Evolutionary conservation across 2,329 filamentous ascomycete genomes (phyloP), one percentile per base, ranked within the genome.

Genomic region (Hyphodiscus sp.): DNA sequence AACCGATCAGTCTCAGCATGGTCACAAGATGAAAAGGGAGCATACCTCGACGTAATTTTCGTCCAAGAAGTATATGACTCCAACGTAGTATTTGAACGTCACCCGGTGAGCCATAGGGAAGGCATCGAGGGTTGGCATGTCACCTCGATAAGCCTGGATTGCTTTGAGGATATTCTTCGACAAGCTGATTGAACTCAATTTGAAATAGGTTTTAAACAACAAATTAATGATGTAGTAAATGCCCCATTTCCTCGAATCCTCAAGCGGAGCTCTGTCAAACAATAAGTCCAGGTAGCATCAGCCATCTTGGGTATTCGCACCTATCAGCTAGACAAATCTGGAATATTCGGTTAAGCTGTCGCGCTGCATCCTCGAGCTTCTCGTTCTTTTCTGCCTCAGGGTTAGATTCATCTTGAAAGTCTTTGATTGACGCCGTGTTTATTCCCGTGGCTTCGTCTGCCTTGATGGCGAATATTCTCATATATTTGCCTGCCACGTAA

Each of bases 201-300:
- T 95, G 76, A 99, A 99, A 70, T 97, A 96, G 1, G 91, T 97
- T 73, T 97, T 97, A 81, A 99, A 99, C 15, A 96, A 77, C 8
- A 99, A 79, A 67, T 96, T 97, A 66, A 91, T 90, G 60, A 92
- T 86, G 69, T 91, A 91, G 74, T 99, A 99, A 47, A 96, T 88
- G 7, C 90, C 95, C 94, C 94, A 99, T 80, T 97, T 99, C 51
- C 94, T 84, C 9, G 92, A 96, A 64, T 95, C 87, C 65, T 91
- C 84, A 45, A 96, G 75, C 15, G 87, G 84, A 56, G 88, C 87
- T 70, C 89, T 92, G 64, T 51, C 45, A 9, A 23, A 33, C 38
- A 23, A 49, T 53, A 47, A 60, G 50, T 29, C 33, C 38, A 26
- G 19, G 38, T 10, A 16, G 41, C 16, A 30, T 26, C 19, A 13